phyloP scores from a whole-genome alignment of 805 yeast genomes.

The Pichia heedii region DNA sequence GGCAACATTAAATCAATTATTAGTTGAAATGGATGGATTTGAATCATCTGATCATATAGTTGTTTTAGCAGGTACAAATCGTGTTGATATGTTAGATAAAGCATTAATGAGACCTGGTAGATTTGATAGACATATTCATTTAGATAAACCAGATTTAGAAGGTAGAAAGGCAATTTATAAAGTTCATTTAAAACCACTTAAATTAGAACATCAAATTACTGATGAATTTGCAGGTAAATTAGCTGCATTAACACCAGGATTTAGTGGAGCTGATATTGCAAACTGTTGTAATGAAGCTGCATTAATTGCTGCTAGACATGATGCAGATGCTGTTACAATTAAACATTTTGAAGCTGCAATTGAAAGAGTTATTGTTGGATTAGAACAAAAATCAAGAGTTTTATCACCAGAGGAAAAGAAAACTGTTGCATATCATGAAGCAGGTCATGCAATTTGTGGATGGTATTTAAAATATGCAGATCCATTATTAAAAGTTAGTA shows the following conservation, averaged over 20 bases:
- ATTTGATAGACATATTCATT: constrained; percentile 85
- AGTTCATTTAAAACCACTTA: constrained; percentile 74
- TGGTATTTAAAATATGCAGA: constrained; percentile 91
- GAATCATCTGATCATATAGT: constrained; percentile 86
- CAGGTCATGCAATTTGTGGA: constrained; percentile 98
- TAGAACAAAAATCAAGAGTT: constrained; percentile 81
- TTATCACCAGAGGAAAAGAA: constrained; percentile 79
- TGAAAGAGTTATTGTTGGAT: constrained; percentile 94
- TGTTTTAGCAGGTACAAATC: constrained; percentile 94
- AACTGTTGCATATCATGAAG: constrained; percentile 95
- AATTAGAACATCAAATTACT: constrained; percentile 39
- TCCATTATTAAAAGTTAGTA: constrained; percentile 90
- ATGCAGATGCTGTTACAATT: constrained; percentile 59
- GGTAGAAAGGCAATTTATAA: constrained; percentile 90
- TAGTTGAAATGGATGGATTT: constrained; percentile 99
- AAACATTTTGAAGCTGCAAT: constrained; percentile 91
- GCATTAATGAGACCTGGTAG: constrained; percentile 97
- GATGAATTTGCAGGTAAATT: constrained; percentile 71
- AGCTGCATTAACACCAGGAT: constrained; percentile 96
- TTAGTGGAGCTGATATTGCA: constrained; percentile 97
- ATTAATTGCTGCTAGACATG: constrained; percentile 84
- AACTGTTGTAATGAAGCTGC: constrained; percentile 98
- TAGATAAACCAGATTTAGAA: constrained; percentile 90
- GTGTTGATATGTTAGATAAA: constrained; percentile 86
- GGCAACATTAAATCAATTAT: constrained; percentile 86